phyloP scores from a whole-genome alignment of 495 filamentous ascomycete species.

The Hyaloscypha bicolor region DNA sequence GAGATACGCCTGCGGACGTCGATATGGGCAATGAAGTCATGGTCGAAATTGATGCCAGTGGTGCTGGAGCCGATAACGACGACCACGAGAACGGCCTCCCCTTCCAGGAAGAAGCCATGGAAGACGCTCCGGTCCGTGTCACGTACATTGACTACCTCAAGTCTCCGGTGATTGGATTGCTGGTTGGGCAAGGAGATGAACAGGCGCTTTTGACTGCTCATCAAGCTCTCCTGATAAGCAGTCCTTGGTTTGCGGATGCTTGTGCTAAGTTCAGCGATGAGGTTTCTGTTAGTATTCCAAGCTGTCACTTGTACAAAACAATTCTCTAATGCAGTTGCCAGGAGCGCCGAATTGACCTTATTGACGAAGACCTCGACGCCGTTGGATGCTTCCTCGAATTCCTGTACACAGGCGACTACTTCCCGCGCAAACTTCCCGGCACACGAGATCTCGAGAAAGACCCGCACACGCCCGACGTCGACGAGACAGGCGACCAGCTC shows the following conservation, averaged over 20 bases:
- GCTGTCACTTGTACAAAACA: background rate
- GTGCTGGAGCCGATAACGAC: conserved; percentile 18
- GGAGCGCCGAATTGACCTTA: conserved; percentile 68
- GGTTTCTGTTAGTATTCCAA: conserved; percentile 38
- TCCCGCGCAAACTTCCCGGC: conserved; percentile 64
- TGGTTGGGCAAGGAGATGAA: conserved; percentile 65
- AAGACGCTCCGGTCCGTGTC: conserved; percentile 41
- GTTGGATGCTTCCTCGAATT: conserved; percentile 89
- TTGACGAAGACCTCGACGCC: conserved; percentile 73
- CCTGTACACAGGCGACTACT: conserved; percentile 91
- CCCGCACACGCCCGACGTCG: conserved; percentile 57
- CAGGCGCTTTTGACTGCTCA: conserved; percentile 74
- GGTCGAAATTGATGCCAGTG: conserved; percentile 29
- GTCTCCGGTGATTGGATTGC: conserved; percentile 77
- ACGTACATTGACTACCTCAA: conserved; percentile 64
- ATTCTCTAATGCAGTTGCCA: conserved; percentile 27
- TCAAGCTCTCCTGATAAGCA: conserved; percentile 71
- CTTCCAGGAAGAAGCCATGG: conserved; percentile 45
- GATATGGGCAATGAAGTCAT: conserved; percentile 50
- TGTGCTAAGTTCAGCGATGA: conserved; percentile 59
- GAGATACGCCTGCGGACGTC: conserved; percentile 45
- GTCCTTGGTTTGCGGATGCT: conserved; percentile 70
- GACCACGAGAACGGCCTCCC: conserved; percentile 38
- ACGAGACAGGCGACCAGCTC: conserved; percentile 74
- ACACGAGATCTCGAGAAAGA: conserved; percentile 58